phyloP scores from a whole-genome alignment of 345 rosid genomes.

The Gossypium raimondii region DNA sequence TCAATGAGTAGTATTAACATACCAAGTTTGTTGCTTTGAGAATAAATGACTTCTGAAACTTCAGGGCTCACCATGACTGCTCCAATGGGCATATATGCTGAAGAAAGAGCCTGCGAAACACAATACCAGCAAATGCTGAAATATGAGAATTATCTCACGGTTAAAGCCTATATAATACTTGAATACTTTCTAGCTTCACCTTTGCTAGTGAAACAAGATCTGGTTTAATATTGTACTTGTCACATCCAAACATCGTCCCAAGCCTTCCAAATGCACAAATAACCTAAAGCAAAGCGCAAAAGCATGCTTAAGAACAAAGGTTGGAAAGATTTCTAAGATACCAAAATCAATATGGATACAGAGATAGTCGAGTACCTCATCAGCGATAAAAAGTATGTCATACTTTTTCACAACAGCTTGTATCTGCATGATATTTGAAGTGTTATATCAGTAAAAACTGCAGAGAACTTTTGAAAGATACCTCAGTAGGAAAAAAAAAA shows the following conservation, averaged over 20 bases:
- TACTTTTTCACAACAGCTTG: constrained; percentile 91
- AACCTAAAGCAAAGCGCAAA: constrained; percentile 43
- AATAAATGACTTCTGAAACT: constrained; percentile 76
- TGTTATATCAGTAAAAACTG: background rate
- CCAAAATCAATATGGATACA: background rate
- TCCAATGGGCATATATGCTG: constrained; percentile 93
- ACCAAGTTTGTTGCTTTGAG: constrained; percentile 98
- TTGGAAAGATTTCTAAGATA: constrained; percentile 1
- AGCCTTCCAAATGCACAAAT: constrained; percentile 98
- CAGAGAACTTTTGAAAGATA: background rate
- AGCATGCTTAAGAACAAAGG: background rate
- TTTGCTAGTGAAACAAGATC: constrained; percentile 43
- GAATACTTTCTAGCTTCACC: constrained; percentile 40
- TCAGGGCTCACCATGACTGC: constrained; percentile 82
- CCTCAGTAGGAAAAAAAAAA: background rate
- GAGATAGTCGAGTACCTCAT: constrained; percentile 54
- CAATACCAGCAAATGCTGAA: constrained; percentile 2
- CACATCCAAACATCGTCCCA: constrained; percentile 92
- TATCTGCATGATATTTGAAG: constrained; percentile 42
- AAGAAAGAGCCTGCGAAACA: constrained; percentile 73
- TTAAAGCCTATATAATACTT: background rate
- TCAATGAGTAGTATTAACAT: constrained; percentile 8
- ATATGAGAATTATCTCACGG: background rate
- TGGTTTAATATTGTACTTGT: constrained; percentile 54
- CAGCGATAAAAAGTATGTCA: constrained; percentile 84